Conservation (phyloP, 108 stramenopile genomes). For the Pelagomonas calceolata region DNA sequence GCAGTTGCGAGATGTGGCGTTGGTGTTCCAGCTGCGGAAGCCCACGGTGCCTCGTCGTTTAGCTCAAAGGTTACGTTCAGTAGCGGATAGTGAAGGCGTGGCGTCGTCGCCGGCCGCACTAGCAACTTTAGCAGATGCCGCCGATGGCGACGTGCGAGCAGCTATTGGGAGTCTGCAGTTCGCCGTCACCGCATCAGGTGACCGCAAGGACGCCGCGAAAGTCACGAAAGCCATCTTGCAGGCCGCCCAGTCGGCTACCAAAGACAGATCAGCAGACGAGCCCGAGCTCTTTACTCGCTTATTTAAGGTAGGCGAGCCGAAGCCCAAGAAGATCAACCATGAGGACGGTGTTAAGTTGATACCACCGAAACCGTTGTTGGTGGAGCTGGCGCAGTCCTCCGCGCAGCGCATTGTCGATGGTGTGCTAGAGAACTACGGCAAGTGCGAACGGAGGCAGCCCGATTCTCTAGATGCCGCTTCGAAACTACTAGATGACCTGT, state of each 20-base stretch:
- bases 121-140: conserved; percentile 48
- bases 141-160: conserved; percentile 75
- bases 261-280: not conserved
- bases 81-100: conserved; percentile 53
- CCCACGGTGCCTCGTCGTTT: conserved; percentile 55
- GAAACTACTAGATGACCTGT: not conserved
- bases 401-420: not conserved
- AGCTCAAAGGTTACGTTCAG: conserved; percentile 62
- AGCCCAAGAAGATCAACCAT: not conserved
- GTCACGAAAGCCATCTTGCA: not conserved
- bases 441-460: too few relatives aligned
- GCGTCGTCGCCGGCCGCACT: conserved; percentile 44
- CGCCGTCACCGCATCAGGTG: conserved; percentile 18
- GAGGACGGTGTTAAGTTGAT: too few relatives aligned
- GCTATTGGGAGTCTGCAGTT: conserved; percentile 87
- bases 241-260: not conserved
- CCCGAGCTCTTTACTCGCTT: not conserved
- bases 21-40: conserved; percentile 59
- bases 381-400: not conserved
- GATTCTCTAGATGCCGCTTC: not conserved
- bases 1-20: conserved; percentile 70
- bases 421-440: not conserved
- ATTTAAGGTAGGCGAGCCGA: not conserved
- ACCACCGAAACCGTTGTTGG: not conserved
- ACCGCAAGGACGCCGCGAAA: not conserved